A percentile compares a stretch with the other conserved stretches of the same genome.
Conservation (phyloP, 768 basidiomycete genomes). For the Mycena sanguinolenta region DNA sequence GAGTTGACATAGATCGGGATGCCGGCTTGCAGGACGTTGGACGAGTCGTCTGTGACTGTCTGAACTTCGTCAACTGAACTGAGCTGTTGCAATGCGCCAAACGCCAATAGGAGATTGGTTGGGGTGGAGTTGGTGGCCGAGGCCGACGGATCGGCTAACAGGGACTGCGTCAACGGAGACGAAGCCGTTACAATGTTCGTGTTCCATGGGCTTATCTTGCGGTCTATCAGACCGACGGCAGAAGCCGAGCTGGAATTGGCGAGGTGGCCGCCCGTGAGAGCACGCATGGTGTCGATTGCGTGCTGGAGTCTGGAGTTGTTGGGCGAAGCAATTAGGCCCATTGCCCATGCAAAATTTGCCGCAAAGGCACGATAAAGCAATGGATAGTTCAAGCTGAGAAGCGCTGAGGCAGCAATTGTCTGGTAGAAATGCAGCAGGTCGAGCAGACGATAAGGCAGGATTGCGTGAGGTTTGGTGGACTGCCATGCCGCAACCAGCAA, state of each 20-base stretch:
- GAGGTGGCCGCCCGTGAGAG: slow-evolving; percentile 83
- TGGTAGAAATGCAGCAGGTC: slow-evolving; percentile 90
- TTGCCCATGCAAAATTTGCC: slow-evolving; percentile 90
- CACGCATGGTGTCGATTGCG: slow-evolving; percentile 87
- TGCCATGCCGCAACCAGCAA: slow-evolving; percentile 74
- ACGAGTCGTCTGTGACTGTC: slow-evolving; percentile 72
- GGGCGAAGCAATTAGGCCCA: slow-evolving; percentile 77
- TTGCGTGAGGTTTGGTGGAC: slow-evolving; percentile 66
- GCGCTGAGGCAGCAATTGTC: slow-evolving; percentile 81
- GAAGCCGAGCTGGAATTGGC: slow-evolving; percentile 70
- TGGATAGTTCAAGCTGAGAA: slow-evolving; percentile 91
- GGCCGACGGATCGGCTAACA: slow-evolving; percentile 23
- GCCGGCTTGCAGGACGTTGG: slow-evolving; percentile 82
- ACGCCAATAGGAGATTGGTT: slow-evolving; percentile 20
- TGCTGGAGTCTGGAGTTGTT: slow-evolving; percentile 72
- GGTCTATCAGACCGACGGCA: slow-evolving; percentile 83
- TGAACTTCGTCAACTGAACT: slow-evolving; percentile 62
- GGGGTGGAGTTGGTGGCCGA: slow-evolving; percentile 24
- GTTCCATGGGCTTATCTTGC: slow-evolving; percentile 70
- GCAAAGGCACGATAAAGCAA: slow-evolving; percentile 84
- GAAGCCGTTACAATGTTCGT: slow-evolving; percentile 14
- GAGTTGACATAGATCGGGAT: slow-evolving; percentile 87
- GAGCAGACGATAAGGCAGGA: slow-evolving; percentile 82
- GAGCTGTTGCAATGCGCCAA: slow-evolving; percentile 23
- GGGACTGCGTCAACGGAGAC: slow-evolving; percentile 28